Conservation (phyloP, 176 grass and related monocot species). For the Triticum dicoccoides region DNA sequence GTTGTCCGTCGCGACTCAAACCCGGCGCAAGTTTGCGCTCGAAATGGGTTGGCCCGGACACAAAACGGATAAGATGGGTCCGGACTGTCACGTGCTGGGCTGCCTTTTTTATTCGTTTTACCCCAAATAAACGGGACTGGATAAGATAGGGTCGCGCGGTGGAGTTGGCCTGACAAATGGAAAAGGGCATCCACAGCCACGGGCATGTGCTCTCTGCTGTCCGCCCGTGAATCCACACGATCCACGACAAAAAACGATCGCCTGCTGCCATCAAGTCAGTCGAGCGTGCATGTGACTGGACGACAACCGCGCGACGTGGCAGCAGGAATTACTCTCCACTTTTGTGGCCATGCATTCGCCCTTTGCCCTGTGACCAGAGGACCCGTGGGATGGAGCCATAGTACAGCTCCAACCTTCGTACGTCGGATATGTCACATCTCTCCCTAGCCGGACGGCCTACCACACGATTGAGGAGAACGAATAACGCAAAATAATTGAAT, state of each 20-base stretch:
- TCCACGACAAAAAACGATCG: not conserved
- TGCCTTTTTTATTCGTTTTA: no score
- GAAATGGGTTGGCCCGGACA: no score
- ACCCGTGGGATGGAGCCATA: not conserved
- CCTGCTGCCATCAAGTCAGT: no score
- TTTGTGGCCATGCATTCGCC: not conserved
- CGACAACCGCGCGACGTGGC: constrained; percentile 32
- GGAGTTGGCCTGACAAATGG: not conserved
- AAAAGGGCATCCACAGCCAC: not conserved
- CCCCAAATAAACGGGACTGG: no score
- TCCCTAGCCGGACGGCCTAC: no score
- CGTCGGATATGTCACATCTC: not conserved
- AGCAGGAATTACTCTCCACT: not conserved
- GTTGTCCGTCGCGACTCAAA: no score
- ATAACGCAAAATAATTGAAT: no score
- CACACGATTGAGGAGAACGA: no score
- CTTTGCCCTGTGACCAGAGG: not conserved
- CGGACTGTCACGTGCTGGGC: no score
- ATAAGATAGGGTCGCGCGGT: no score
- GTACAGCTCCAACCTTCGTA: not conserved
- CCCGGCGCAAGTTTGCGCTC: no score
- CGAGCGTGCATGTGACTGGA: not conserved
- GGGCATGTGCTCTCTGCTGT: not conserved
- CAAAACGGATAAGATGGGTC: no score
- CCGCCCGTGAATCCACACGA: not conserved